Conservation (phyloP, 495 filamentous ascomycete species). For the Amorphotheca resinae region DNA sequence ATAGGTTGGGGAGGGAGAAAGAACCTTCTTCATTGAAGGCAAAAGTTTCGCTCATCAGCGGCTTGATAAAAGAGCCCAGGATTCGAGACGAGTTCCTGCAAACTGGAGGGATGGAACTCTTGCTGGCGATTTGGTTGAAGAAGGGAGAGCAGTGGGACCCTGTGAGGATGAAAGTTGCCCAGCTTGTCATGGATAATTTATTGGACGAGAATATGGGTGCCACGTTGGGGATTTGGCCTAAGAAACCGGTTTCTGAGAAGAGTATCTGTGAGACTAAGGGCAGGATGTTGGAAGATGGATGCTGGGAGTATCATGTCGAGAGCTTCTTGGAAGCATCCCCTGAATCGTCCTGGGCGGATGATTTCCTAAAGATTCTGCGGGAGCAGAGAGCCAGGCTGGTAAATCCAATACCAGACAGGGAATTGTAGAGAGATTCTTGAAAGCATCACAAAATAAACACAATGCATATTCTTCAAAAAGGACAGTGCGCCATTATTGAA, state of each 20-base stretch:
- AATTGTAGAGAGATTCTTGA: conserved; percentile 10
- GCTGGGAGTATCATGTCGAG: conserved; percentile 20
- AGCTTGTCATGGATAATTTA: conserved; percentile 46
- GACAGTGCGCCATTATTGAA: no score
- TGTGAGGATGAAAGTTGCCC: conserved; percentile 30
- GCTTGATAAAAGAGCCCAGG: conserved; percentile 29
- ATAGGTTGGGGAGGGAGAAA: conserved; percentile 18
- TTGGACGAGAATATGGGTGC: conserved; percentile 47
- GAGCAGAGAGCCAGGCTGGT: conserved; percentile 5
- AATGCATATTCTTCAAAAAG: no score
- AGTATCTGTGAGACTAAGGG: conserved; percentile 14
- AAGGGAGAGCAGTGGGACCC: conserved; percentile 27
- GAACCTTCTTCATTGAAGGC: conserved; percentile 25
- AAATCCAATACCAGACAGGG: conserved; percentile 5
- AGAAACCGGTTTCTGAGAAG: conserved; percentile 1
- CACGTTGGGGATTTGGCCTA: conserved; percentile 35
- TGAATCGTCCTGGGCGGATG: conserved; percentile 12
- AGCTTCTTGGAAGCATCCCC: conserved; percentile 1
- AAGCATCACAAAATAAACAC: no score
- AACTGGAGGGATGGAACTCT: conserved; percentile 29
- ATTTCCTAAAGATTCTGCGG: conserved; percentile 10
- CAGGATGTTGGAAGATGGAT: conserved; percentile 17
- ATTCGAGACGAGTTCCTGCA: conserved; percentile 41
- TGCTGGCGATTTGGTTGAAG: conserved; percentile 34
- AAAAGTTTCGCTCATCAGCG: conserved; percentile 28